Evolutionary conservation across 306 rosid genomes (phyloP).

Genomic region (Ormosia semicastrata): DNA sequence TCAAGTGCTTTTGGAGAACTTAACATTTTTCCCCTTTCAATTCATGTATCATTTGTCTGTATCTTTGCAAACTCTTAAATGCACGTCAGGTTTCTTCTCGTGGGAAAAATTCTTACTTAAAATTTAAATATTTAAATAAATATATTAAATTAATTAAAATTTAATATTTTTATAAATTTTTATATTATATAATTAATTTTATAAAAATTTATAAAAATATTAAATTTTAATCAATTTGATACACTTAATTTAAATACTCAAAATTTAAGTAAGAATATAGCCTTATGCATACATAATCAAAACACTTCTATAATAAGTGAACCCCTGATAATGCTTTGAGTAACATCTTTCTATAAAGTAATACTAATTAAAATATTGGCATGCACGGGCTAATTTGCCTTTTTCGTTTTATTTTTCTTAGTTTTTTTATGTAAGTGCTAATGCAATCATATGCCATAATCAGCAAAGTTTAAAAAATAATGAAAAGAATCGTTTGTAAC

Average conservation of each 20-base stretch:
- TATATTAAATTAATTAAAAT: no score
- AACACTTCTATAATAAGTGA: not conserved
- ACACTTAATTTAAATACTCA: no score
- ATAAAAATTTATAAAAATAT: no score
- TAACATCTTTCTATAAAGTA: constrained; percentile 21
- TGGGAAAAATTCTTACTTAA: no score
- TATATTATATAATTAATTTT: no score
- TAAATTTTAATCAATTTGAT: no score
- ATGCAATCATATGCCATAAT: constrained; percentile 5
- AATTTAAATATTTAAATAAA: no score
- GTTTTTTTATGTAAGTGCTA: not conserved
- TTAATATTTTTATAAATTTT: no score
- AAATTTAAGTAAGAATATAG: no score
- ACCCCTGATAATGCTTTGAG: not conserved
- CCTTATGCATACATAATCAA: not conserved
- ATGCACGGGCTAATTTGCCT: constrained; percentile 25
- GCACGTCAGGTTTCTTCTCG: not conserved
- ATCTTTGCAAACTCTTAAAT: constrained; percentile 16
- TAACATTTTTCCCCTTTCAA: not conserved
- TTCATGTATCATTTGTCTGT: constrained; percentile 8
- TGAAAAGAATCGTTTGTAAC: not conserved
- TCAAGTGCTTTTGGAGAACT: constrained; percentile 5
- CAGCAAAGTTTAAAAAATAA: not conserved
- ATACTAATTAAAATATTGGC: constrained; percentile 8
- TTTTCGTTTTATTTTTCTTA: constrained; percentile 12